Conservation (phyloP, 1,284 basidiomycete genomes). For the Ustilago cynodontis region DNA sequence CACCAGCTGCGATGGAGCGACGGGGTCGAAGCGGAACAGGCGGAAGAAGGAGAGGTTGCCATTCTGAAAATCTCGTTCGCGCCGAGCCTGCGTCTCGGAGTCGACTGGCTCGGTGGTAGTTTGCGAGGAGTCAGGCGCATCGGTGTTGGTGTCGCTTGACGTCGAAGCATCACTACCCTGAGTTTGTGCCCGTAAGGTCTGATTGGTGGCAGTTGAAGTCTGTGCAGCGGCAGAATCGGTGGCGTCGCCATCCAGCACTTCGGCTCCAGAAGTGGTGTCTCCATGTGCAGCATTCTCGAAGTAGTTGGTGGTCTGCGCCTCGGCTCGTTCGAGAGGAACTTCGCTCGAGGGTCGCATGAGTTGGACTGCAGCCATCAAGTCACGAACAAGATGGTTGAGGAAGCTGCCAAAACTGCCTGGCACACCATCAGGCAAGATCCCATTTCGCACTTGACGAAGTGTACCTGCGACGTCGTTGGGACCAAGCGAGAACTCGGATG, state of each 20-base stretch:
- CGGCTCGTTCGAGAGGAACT: slow-evolving; percentile 10
- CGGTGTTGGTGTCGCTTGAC: neutral
- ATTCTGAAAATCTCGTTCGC: slow-evolving; percentile 56
- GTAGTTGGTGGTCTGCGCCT: slow-evolving; percentile 35
- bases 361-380: slow-evolving; percentile 59
- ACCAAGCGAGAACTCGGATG: slow-evolving; percentile 39
- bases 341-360: slow-evolving; percentile 40
- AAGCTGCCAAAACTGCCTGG: slow-evolving; percentile 62
- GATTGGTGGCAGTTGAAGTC: neutral
- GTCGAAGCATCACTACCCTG: neutral
- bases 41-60: slow-evolving; percentile 68
- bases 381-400: slow-evolving; percentile 56
- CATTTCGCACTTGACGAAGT: slow-evolving; percentile 53
- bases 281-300: slow-evolving; percentile 32
- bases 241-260: slow-evolving; percentile 39
- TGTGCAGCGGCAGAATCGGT: neutral
- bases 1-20: slow-evolving; percentile 47
- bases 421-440: slow-evolving; percentile 51
- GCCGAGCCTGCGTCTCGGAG: slow-evolving; percentile 39
- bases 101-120: slow-evolving; percentile 5
- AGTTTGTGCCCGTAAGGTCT: neutral
- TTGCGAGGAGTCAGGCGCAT: neutral
- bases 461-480: slow-evolving; percentile 50
- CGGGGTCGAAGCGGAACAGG: slow-evolving; percentile 63
- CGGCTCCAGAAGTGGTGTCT: slow-evolving; percentile 32